phyloP scores from a whole-genome alignment of 2,329 filamentous ascomycete species.

The Aspergillus floridensis region DNA sequence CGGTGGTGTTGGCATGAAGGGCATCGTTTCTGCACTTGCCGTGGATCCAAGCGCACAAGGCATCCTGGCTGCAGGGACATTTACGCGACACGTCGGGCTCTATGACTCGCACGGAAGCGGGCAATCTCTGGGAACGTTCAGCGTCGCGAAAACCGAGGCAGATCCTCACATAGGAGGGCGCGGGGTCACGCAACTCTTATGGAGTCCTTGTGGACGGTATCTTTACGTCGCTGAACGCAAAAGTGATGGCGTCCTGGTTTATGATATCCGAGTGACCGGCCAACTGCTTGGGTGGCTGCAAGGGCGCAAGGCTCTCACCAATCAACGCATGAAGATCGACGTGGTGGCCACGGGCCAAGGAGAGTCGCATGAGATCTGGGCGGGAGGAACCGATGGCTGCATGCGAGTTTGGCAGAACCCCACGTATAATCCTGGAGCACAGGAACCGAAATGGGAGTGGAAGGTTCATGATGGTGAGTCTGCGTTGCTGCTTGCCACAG shows the following conservation, averaged over 20 bases:
- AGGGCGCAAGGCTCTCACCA: constrained; percentile 47
- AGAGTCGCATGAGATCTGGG: constrained; percentile 55
- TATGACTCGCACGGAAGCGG: constrained; percentile 53
- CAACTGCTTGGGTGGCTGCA: constrained; percentile 51
- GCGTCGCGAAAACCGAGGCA: constrained; percentile 41
- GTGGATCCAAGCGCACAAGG: constrained; percentile 44
- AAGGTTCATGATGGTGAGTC: constrained; percentile 46
- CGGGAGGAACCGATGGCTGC: constrained; percentile 56
- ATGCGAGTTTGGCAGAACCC: constrained; percentile 53
- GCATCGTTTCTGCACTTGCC: constrained; percentile 53
- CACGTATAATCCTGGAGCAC: constrained; percentile 39
- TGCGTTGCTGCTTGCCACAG: neutral
- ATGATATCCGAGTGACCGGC: constrained; percentile 57
- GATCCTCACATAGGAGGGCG: constrained; percentile 45
- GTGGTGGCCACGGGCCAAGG: constrained; percentile 38
- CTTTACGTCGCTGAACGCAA: constrained; percentile 58
- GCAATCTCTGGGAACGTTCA: constrained; percentile 52
- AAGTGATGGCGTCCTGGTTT: constrained; percentile 56
- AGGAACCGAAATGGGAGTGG: constrained; percentile 44
- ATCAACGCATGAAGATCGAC: constrained; percentile 58
- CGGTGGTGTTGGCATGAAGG: constrained; percentile 53
- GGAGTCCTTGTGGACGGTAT: constrained; percentile 59
- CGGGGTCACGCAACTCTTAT: constrained; percentile 56
- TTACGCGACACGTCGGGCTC: constrained; percentile 55
- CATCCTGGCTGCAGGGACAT: constrained; percentile 58